Percentiles rank a stretch among this genome's conserved stretches.
Evolutionary conservation across 257 asterid genomes (phyloP).

Genomic region (Gynochthodes officinalis): DNA sequence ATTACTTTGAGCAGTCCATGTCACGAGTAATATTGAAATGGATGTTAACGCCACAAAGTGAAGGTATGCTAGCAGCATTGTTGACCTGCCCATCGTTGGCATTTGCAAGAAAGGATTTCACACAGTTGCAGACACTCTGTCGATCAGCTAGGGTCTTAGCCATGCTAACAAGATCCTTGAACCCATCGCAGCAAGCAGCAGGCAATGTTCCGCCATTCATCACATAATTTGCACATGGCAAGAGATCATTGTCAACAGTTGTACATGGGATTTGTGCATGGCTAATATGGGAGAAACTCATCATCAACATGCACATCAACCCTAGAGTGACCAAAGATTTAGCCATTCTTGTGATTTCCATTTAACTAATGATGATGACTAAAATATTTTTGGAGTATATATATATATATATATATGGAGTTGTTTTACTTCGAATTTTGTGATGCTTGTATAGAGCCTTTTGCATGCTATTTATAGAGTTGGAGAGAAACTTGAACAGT

Average conservation of each 20-base stretch:
- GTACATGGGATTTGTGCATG: constrained; percentile 3
- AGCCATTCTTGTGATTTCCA: too few relatives aligned
- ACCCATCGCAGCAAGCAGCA: background rate
- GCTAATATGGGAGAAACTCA: background rate
- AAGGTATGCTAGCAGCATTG: constrained; percentile 6
- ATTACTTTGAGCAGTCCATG: constrained; percentile 12
- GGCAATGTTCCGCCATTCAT: constrained; percentile 1
- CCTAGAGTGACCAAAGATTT: background rate
- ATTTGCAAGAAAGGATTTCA: background rate
- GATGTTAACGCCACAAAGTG: background rate
- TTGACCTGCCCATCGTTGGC: constrained; percentile 5
- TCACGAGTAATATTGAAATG: constrained; percentile 8
- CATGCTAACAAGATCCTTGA: constrained; percentile 1
- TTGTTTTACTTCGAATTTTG: too few relatives aligned
- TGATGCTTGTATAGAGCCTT: background rate
- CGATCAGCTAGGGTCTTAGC: constrained; percentile 10
- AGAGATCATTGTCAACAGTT: background rate
- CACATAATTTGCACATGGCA: constrained; percentile 1
- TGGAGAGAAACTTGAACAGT: background rate
- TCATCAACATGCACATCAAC: background rate
- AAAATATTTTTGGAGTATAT: background rate
- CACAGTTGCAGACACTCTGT: constrained; percentile 10
- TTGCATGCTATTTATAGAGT: background rate
- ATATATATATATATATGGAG: background rate
- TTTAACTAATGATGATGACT: background rate